These are phyloP conservation scores for Monilinia aucupariae DNA, from an alignment of 2,329 filamentous ascomycete species.

Conservation along the genomic window DNA sequence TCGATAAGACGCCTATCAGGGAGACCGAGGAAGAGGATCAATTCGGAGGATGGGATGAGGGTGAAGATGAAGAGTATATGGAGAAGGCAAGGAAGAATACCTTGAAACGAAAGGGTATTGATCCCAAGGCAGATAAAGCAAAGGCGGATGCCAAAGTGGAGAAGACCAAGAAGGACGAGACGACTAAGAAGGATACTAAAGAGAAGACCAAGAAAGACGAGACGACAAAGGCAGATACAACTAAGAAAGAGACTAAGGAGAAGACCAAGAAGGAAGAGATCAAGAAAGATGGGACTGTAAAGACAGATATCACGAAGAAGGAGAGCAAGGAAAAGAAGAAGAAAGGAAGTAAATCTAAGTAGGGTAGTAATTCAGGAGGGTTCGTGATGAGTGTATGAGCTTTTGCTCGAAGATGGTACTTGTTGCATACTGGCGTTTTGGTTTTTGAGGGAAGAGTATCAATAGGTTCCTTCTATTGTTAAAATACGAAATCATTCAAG, in stretches of 20 bases:
- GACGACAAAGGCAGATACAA: not conserved
- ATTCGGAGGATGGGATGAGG: conserved; percentile 71
- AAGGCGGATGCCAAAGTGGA: conserved; percentile 23
- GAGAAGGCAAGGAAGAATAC: conserved; percentile 67
- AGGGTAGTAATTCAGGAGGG: not conserved
- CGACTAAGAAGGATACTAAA: not conserved
- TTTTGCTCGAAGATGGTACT: not conserved
- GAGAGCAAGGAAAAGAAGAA: conserved; percentile 15
- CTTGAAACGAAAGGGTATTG: conserved; percentile 67
- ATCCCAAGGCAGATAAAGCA: conserved; percentile 55
- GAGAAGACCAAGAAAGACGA: not conserved
- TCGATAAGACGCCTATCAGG: conserved; percentile 61
- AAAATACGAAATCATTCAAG: not conserved
- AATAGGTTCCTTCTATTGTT: conserved; percentile 3
- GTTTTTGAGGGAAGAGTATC: not conserved
- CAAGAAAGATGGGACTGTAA: not conserved
- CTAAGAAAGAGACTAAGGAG: conserved; percentile 4
- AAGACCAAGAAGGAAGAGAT: conserved; percentile 1
- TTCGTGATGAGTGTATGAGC: not conserved
- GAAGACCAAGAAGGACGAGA: conserved; percentile 10
- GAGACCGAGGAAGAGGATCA: conserved; percentile 42
- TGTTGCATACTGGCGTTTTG: conserved; percentile 9
- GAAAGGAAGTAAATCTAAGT: conserved; percentile 14
- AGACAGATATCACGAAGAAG: not conserved
- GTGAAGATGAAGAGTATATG: conserved; percentile 66